Evolutionary conservation across 2,329 filamentous ascomycete species (phyloP).

Genomic region (Pezizomycotina sp.): DNA sequence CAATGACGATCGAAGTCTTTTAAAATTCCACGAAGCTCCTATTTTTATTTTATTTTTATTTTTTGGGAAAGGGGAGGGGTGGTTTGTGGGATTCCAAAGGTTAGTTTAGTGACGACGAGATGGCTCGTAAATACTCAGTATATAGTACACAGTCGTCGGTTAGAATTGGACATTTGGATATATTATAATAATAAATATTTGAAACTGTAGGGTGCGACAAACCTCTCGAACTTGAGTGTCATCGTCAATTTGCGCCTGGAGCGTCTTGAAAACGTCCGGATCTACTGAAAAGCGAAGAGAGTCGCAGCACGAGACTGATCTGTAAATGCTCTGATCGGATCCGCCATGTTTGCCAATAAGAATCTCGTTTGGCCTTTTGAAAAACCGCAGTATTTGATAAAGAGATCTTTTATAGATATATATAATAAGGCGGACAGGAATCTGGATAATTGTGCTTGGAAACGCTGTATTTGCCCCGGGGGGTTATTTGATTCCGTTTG

Average conservation of each 20-base stretch:
- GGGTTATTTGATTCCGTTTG: too few species aligned
- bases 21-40: constrained; percentile 63
- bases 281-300: too few species aligned
- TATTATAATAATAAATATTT: constrained; percentile 25
- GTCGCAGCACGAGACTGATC: too few species aligned
- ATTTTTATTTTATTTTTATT: constrained; percentile 1
- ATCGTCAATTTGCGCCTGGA: constrained; percentile 80
- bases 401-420: too few species aligned
- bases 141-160: not conserved
- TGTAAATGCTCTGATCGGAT: too few species aligned
- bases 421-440: too few species aligned
- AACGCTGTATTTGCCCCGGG: too few species aligned
- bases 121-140: not conserved
- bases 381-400: too few species aligned
- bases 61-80: not conserved
- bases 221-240: constrained; percentile 66
- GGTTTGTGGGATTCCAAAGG: not conserved
- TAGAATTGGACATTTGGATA: constrained; percentile 17
- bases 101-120: not conserved
- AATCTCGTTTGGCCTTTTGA: too few species aligned
- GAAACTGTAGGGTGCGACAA: constrained; percentile 23
- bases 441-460: too few species aligned
- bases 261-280: constrained; percentile 66
- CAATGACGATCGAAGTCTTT: constrained; percentile 66
- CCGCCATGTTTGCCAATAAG: too few species aligned